Evolutionary conservation across 768 basidiomycete genomes (phyloP), one percentile per base, ranked within the genome.

Genomic region (Tricholoma sp.): DNA sequence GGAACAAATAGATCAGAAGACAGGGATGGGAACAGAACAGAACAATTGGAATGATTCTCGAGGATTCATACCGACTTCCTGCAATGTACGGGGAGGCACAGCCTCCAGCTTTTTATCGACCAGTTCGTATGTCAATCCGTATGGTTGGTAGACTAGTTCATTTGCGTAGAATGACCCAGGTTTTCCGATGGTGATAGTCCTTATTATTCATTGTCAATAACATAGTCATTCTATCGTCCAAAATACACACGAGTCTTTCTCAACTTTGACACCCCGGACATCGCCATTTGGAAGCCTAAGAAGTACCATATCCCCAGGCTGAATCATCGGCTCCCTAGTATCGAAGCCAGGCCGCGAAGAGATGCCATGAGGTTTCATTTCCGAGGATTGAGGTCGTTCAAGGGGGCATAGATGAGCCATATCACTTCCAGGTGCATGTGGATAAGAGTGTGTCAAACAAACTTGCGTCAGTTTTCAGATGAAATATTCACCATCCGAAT

Each of bases 41-140:
- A 29, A 13, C 4, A n/a, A 42, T 53, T 33, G 39, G 41, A 53
- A 31, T 39, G 6, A 12, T 53, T 53, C 39, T n/a, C 41, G 31
- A 44, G 52, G 44, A 34, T 50, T 68, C 85, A 63, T 70, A 92
- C 94, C 92, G 63, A 94, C 79, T 72, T 95, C 93, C 65, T 88
- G 81, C 65, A 91, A 70, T 9, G 80, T 81, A 52, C 75, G 79
- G 44, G 87, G 81, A 53, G 85, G 80, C 32, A 88, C 63, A 31
- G 83, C 74, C 55, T 73, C 81, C 60, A 94, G 79, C 56, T 80
- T 84, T 65, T 88, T 90, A 63, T 82, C 82, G 15, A 76, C 68
- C 55, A 98, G 88, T 68, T 98, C 94, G 70, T 95, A 94, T 0
- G 91, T 85, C 57, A 94, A 76, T 4, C 96, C 97, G 67, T 89